Percentiles rank a stretch among this genome's conserved stretches.
phyloP scores from a whole-genome alignment of 2,329 filamentous ascomycete species.

The Cercospora zeae-maydis region DNA sequence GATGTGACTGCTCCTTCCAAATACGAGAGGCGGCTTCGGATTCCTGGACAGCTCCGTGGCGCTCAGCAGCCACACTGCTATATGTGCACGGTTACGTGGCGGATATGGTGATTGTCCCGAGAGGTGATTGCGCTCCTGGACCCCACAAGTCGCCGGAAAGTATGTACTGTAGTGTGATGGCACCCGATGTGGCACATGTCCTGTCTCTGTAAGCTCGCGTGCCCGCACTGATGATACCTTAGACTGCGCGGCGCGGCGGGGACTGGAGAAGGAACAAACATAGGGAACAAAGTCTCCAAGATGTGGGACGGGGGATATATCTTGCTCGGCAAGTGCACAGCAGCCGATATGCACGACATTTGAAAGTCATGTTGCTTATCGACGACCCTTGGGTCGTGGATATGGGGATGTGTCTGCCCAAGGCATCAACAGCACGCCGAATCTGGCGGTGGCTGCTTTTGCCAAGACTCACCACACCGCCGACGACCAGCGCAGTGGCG shows the following conservation, averaged over 20 bases:
- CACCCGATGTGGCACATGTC: too few relatives aligned
- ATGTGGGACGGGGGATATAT: background rate
- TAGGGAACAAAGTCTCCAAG: too few relatives aligned
- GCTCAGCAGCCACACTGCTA: background rate
- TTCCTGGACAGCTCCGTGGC: background rate
- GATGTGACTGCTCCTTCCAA: background rate
- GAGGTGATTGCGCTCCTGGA: background rate
- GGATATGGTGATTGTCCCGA: background rate
- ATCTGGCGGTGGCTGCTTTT: too few relatives aligned
- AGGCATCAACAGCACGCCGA: background rate
- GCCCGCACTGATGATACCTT: too few relatives aligned
- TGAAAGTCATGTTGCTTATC: background rate
- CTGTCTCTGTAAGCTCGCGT: too few relatives aligned
- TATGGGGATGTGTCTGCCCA: background rate
- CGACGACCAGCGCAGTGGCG: too few relatives aligned
- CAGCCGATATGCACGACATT: conserved; percentile 5
- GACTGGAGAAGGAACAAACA: too few relatives aligned
- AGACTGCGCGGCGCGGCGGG: too few relatives aligned
- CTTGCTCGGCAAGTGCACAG: background rate
- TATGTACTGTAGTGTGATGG: too few relatives aligned
- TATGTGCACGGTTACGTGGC: too few relatives aligned
- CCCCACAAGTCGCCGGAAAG: too few relatives aligned
- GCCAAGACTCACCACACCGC: too few relatives aligned
- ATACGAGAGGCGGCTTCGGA: background rate
- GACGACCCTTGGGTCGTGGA: background rate